A percentile compares a stretch with the other conserved stretches of the same genome.
Conservation (phyloP, 192 early-diverging fungal genomes). For the Lobosporangium transversale region DNA sequence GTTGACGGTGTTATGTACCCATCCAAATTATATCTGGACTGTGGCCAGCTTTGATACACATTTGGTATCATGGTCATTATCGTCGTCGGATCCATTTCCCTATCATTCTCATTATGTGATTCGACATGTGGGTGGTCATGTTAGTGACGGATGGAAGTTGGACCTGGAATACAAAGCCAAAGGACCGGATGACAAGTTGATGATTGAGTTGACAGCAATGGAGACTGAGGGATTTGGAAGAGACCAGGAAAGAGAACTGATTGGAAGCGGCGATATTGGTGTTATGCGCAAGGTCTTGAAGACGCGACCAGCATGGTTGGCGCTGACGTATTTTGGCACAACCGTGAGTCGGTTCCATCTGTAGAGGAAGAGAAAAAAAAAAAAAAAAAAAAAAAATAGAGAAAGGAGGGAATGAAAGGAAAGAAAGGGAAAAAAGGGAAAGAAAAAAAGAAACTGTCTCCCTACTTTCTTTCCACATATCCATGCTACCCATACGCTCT, state of each 20-base stretch:
- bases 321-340: slow-evolving; percentile 44
- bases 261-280: slow-evolving; percentile 56
- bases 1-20: slow-evolving; percentile 57
- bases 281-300: slow-evolving; percentile 46
- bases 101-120: slow-evolving; percentile 58
- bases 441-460: neutral
- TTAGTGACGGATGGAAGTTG: slow-evolving; percentile 58
- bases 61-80: slow-evolving; percentile 67
- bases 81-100: slow-evolving; percentile 52
- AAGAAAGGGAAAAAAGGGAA: no score
- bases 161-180: slow-evolving; percentile 54
- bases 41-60: slow-evolving; percentile 73
- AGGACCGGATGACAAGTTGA: slow-evolving; percentile 55
- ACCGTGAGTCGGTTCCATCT: slow-evolving; percentile 37
- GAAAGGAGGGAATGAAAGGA: no score
- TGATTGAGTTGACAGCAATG: slow-evolving; percentile 61
- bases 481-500: neutral
- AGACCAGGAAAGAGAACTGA: slow-evolving; percentile 53
- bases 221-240: slow-evolving; percentile 61
- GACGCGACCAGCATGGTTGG: slow-evolving; percentile 35
- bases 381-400: no score
- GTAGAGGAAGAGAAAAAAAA: no score
- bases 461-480: neutral
- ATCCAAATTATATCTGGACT: slow-evolving; percentile 69
- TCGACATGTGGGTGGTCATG: slow-evolving; percentile 61